Evolutionary conservation across 768 basidiomycete genomes (phyloP), one percentile per base, ranked within the genome.

Genomic region (Clitopilus hobsonii): DNA sequence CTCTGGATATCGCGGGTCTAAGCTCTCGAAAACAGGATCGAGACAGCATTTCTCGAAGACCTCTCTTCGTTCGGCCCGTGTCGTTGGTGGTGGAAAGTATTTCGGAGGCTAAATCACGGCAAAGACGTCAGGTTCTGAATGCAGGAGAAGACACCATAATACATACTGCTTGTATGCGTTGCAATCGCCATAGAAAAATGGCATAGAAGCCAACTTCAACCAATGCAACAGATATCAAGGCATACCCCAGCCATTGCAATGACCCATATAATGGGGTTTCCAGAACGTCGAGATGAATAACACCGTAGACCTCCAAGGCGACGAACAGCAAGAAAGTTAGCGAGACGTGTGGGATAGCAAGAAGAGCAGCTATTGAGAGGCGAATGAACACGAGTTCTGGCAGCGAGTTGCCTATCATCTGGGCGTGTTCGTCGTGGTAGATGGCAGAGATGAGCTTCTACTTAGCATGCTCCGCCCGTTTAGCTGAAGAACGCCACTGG

Each of bases 351-450:
- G 84, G 0, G 80, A 74, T 25, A 85, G 60, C 56, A 77, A 11
- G 41, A 23, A 86, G 72, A 6, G 56, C 62, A 7, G 67, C 28
- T 49, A 87, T 84, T 36, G 68, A 69, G 7, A 63, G 47, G 50
- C 72, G 73, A 49, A 87, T 85, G 60, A 80, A 76, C 55, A 83
- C 56, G 62, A 81, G 83, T 68, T 85, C 84, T 2, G 71, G 68
- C 30, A 73, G 52, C 38, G 66, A 74, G 58, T 72, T 73, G n/a
- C 78, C 77, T 49, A 82, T 70, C 80, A 82, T 82, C 4, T n/a
- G n/a, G n/a, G n/a, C n/a, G n/a, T n/a, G n/a, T n/a, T n/a, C n/a
- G n/a, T n/a, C n/a, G n/a, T n/a, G n/a, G n/a, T n/a, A n/a, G n/a
- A n/a, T n/a, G n/a, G n/a, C n/a, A n/a, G n/a, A n/a, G n/a, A n/a